Evolutionary conservation across 2,329 filamentous ascomycete genomes (phyloP).

Genomic region (Elsinoe necatrix): DNA sequence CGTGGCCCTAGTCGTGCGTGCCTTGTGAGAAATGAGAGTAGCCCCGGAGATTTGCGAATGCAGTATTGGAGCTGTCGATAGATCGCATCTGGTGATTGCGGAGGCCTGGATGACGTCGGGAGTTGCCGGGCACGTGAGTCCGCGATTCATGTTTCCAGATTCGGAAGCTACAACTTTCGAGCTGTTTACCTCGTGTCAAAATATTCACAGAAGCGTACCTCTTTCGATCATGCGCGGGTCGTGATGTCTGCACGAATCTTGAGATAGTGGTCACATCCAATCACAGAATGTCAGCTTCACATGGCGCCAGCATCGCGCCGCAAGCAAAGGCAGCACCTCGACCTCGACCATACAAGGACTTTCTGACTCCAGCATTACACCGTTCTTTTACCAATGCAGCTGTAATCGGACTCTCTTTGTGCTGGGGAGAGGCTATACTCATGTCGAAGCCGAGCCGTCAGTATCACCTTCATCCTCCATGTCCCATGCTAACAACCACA

Average conservation of each 20-base stretch:
- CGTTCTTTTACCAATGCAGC: slow-evolving; percentile 75
- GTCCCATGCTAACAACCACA: slow-evolving; percentile 30
- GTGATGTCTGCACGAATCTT: not conserved
- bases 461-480: slow-evolving; percentile 29
- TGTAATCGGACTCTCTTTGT: slow-evolving; percentile 58
- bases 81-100: not conserved
- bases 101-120: slow-evolving; percentile 16
- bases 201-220: not conserved
- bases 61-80: not conserved
- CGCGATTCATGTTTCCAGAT: slow-evolving; percentile 13
- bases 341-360: slow-evolving; percentile 71
- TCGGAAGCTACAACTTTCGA: slow-evolving; percentile 4
- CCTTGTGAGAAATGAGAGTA: no score
- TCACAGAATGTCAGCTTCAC: not conserved
- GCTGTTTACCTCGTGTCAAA: slow-evolving; percentile 10
- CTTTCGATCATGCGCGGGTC: not conserved
- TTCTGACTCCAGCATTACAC: slow-evolving; percentile 80
- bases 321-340: slow-evolving; percentile 29
- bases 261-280: not conserved
- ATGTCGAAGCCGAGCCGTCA: slow-evolving; percentile 62
- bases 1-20: no score
- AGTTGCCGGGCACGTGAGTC: slow-evolving; percentile 10
- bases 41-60: no score
- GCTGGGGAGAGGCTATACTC: slow-evolving; percentile 63
- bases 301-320: not conserved